These are phyloP conservation scores for Triangularia verruculosa DNA, from an alignment of 2,329 filamentous ascomycete genomes.

Conservation along the genomic window DNA sequence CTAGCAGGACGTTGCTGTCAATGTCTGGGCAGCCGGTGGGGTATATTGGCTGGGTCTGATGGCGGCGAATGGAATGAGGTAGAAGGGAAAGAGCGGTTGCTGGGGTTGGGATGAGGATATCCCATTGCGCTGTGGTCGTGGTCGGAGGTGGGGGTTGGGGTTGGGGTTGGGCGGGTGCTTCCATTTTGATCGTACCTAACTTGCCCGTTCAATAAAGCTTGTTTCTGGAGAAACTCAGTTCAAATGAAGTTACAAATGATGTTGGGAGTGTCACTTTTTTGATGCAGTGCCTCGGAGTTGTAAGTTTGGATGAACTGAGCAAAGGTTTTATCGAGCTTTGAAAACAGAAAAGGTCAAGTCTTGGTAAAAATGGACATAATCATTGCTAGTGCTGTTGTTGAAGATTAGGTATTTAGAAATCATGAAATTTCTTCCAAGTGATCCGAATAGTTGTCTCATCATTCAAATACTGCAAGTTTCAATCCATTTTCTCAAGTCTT, in stretches of 20 bases:
- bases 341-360: not conserved
- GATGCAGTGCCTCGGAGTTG: not conserved
- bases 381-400: no score
- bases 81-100: not conserved
- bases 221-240: not conserved
- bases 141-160: not conserved
- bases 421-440: no score
- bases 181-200: no score
- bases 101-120: not conserved
- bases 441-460: no score
- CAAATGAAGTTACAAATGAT: not conserved
- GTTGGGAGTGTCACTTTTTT: not conserved
- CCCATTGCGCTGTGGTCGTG: not conserved
- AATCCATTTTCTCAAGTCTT: no score
- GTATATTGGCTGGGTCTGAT: constrained; percentile 21
- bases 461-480: no score
- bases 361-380: no score
- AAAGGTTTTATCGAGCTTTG: not conserved
- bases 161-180: not conserved
- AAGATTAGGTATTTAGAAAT: no score
- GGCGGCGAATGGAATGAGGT: not conserved
- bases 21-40: constrained; percentile 47
- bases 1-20: constrained; percentile 46
- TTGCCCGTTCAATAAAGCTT: no score
- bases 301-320: not conserved